Base-by-base conservation (phyloP, 768 basidiomycete species). In the Termitomyces bulborhizus region DNA sequence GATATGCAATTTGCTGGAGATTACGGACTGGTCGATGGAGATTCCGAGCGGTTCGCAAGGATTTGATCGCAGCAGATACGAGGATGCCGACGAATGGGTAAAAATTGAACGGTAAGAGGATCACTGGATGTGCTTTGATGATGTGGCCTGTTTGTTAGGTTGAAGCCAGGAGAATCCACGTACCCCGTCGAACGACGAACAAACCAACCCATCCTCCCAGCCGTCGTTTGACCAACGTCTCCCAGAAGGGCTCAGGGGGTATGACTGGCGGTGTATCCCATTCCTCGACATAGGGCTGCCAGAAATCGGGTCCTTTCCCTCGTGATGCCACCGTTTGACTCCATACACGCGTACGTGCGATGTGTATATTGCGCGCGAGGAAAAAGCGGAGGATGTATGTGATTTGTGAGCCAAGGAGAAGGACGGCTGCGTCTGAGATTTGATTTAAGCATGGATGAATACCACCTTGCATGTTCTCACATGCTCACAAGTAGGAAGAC, bases 271-370 rank as follows among this genome's bases (percentile, higher is more conserved):
- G 88, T 2, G 71, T 64, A 26, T 84, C 77, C 88, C 87, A 90
- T 68, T 93, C 91, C 64, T 94, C 87, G 0, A 88, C 81, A 57
- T 91, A 92, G 0, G 84, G 82, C 56, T 78, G 75, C 91, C 92
- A 98, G 72, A 95, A 96, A 8, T 88, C 84, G 0, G 78, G 72
- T 0, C 85, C 84, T 62, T 96, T 96, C 12, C 86, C 86, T 1
- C 93, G 82, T 4, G 92, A 95, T 6, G 78, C 71, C 29, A 96
- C 83, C 0, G 93, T 95, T 65, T 94, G 86, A 18, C 81, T 85
- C 81, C 85, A 91, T 11, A 82, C 92, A 11, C 88, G 79, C 51
- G 82, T 81, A 1, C 86, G 81, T 0, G 93, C 90, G 43, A 93
- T 80, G 27, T 83, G 80, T 46, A 96, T 84, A 69, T 96, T 95